Evolutionary conservation across 768 basidiomycete species (phyloP).

Genomic region (Leucosporidium scottii): DNA sequence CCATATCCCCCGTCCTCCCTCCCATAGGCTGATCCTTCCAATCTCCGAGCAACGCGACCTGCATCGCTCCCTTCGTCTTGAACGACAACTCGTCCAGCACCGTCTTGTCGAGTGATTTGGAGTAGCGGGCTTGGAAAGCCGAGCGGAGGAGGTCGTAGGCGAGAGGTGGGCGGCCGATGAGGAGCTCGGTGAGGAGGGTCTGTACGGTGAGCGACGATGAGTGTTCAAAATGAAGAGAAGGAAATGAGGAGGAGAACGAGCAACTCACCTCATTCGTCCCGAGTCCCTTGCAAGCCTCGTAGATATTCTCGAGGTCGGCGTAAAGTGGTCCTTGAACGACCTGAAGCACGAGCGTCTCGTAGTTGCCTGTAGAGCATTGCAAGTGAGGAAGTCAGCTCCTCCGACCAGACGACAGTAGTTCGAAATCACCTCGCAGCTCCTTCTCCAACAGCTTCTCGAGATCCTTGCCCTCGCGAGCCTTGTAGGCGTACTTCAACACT

Average conservation of each 20-base stretch:
- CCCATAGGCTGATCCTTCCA: conserved; percentile 20
- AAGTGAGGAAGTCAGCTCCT: too few relatives aligned
- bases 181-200: conserved; percentile 42
- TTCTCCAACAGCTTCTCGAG: conserved; percentile 33
- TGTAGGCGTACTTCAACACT: conserved; percentile 14
- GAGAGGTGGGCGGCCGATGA: conserved; percentile 41
- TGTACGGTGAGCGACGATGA: conserved; percentile 6
- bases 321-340: conserved; percentile 37
- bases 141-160: conserved; percentile 38
- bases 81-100: background rate
- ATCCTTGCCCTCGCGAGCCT: conserved; percentile 42
- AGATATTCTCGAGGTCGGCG: conserved; percentile 40
- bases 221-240: too few relatives aligned
- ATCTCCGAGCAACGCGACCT: conserved; percentile 14
- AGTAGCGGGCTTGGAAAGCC: conserved; percentile 18
- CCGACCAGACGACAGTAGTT: too few relatives aligned
- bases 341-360: conserved; percentile 4
- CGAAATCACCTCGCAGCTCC: conserved; percentile 5
- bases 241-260: background rate
- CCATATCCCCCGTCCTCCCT: conserved; percentile 10
- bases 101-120: conserved; percentile 15
- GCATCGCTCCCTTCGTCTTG: conserved; percentile 20
- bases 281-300: conserved; percentile 40
- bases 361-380: background rate
- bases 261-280: conserved; percentile 39